phyloP scores from a whole-genome alignment of 2,329 filamentous ascomycete species.

The Penicillium psychrosexuale region DNA sequence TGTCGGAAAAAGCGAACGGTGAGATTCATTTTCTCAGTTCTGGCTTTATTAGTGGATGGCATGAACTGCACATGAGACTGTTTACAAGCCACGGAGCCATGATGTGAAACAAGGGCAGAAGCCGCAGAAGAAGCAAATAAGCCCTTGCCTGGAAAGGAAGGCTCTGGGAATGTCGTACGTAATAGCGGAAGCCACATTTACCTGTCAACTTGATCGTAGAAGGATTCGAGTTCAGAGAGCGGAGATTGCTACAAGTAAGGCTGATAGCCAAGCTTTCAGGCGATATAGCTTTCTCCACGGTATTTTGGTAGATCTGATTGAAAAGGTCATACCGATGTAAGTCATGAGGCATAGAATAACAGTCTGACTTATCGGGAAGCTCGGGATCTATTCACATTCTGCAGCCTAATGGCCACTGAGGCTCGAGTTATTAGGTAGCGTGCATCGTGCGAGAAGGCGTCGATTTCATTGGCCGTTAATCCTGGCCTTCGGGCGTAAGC shows the following conservation, averaged over 20 bases:
- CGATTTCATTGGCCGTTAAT: background rate
- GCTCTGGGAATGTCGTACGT: background rate
- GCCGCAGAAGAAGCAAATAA: background rate
- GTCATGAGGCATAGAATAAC: fast-evolving
- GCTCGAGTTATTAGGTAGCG: no score
- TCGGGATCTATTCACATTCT: no score
- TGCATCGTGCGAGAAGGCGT: background rate
- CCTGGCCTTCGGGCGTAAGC: background rate
- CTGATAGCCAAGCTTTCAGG: background rate
- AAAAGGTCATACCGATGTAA: background rate
- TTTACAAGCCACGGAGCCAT: background rate
- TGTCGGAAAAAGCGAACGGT: background rate
- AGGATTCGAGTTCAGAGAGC: no score
- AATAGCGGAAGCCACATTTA: background rate
- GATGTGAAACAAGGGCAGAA: background rate
- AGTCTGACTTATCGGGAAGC: fast-evolving
- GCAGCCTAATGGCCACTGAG: no score
- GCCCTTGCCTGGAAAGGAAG: background rate
- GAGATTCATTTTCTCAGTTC: background rate
- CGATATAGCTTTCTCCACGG: fast-evolving
- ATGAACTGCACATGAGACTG: no score
- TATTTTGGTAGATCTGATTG: background rate
- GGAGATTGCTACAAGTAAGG: background rate
- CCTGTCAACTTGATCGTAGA: background rate
- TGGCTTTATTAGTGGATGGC: background rate